A percentile compares a stretch with the other conserved stretches of the same genome.
These are phyloP conservation scores for Citrus medica DNA, from an alignment of 345 rosid species.

Conservation along the genomic window DNA sequence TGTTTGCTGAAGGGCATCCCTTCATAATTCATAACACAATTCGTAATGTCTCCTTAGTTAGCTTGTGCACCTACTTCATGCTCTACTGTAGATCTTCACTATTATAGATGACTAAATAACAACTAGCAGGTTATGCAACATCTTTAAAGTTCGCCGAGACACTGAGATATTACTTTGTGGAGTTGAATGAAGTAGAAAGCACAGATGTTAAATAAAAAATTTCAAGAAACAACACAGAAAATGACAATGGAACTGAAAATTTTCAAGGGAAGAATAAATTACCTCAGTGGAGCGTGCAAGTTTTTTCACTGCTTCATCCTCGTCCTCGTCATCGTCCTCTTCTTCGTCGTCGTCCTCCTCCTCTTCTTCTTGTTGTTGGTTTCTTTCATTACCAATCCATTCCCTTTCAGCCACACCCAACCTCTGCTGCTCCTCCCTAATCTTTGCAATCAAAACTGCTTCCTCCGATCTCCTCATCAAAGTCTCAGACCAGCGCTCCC, in stretches of 20 bases:
- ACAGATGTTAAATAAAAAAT: too few relatives aligned
- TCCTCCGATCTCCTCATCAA: conserved; percentile 87
- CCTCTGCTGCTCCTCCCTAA: conserved; percentile 87
- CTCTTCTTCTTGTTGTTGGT: conserved; percentile 35
- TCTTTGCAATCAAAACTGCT: conserved; percentile 66
- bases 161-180: neutral
- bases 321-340: conserved; percentile 32
- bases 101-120: neutral
- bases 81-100: neutral
- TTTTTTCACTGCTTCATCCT: conserved; percentile 28
- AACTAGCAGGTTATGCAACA: neutral
- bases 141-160: neutral
- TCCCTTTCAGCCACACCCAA: conserved; percentile 77
- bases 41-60: neutral
- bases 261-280: neutral
- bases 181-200: neutral
- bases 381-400: conserved; percentile 70
- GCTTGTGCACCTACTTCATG: neutral
- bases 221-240: neutral
- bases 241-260: neutral
- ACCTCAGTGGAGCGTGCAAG: conserved; percentile 19
- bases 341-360: conserved; percentile 49
- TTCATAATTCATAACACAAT: neutral
- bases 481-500: conserved; percentile 94
- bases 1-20: neutral